Percentiles rank a stretch among this genome's conserved stretches.
These are phyloP conservation scores for Pueraria montana DNA, from an alignment of 306 rosid genomes.

Conservation along the genomic window DNA sequence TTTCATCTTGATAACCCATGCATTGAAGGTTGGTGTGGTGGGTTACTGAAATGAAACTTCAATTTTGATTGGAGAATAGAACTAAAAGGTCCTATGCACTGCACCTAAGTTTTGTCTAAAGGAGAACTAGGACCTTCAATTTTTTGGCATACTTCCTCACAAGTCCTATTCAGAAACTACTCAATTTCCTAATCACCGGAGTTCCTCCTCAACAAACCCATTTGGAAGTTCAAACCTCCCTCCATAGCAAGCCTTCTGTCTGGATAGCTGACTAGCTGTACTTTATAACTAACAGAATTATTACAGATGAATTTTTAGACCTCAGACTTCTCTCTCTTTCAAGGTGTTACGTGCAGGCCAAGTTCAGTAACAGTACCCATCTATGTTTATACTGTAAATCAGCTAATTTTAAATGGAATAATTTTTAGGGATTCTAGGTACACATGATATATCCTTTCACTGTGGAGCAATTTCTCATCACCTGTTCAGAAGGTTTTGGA, in stretches of 20 bases:
- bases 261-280: not conserved
- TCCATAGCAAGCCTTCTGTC: not conserved
- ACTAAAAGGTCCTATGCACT: not conserved
- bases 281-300: not conserved
- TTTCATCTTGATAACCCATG: not conserved
- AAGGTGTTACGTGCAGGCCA: not conserved
- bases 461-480: slow-evolving; percentile 14
- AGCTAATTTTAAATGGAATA: not conserved
- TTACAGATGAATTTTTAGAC: not conserved
- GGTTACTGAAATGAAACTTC: not conserved
- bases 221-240: not conserved
- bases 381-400: not conserved
- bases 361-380: not conserved
- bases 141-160: not conserved
- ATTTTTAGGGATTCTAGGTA: slow-evolving; percentile 6
- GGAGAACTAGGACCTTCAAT: not conserved
- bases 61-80: not conserved
- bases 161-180: not conserved
- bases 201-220: not conserved
- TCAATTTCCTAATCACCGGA: not conserved
- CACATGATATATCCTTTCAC: not conserved
- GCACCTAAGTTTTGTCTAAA: not conserved
- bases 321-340: not conserved
- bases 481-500: not conserved
- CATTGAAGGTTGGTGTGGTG: not conserved